These are phyloP conservation scores for Tuber microsphaerosporum DNA, from an alignment of 495 filamentous ascomycete genomes.

Conservation along the genomic window DNA sequence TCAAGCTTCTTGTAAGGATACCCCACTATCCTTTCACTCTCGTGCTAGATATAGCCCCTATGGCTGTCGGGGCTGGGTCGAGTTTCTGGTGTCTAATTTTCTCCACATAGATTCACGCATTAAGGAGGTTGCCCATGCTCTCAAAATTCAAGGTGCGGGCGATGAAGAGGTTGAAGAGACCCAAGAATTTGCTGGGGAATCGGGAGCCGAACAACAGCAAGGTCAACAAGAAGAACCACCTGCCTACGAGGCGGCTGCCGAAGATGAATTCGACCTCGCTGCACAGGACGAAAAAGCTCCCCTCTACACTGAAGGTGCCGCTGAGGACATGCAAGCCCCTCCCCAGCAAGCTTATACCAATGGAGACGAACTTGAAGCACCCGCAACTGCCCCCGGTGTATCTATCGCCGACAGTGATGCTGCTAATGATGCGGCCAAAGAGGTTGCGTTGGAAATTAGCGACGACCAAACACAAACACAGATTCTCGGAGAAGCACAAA, in stretches of 20 bases:
- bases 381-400: not conserved
- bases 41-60: not conserved
- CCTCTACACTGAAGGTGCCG: constrained; percentile 9
- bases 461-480: constrained; percentile 12
- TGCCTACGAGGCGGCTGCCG: constrained; percentile 6
- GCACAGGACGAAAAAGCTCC: constrained; percentile 11
- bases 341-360: constrained; percentile 18
- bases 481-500: constrained; percentile 8
- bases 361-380: constrained; percentile 18
- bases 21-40: not conserved
- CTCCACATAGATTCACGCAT: constrained; percentile 29
- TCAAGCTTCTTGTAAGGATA: constrained; percentile 32
- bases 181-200: constrained; percentile 9
- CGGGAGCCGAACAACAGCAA: constrained; percentile 5
- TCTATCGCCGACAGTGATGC: constrained; percentile 15
- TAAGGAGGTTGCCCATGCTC: constrained; percentile 36
- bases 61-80: not conserved
- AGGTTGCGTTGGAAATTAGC: constrained; percentile 7
- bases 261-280: constrained; percentile 14
- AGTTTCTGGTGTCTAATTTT: constrained; percentile 16
- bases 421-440: constrained; percentile 13
- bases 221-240: not conserved
- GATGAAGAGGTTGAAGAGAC: constrained; percentile 19
- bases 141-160: constrained; percentile 21
- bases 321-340: constrained; percentile 10